Percentiles rank a stretch among this genome's conserved stretches.
Conservation (phyloP, 2,329 filamentous ascomycete genomes). For the Scedosporium minutisporum region DNA sequence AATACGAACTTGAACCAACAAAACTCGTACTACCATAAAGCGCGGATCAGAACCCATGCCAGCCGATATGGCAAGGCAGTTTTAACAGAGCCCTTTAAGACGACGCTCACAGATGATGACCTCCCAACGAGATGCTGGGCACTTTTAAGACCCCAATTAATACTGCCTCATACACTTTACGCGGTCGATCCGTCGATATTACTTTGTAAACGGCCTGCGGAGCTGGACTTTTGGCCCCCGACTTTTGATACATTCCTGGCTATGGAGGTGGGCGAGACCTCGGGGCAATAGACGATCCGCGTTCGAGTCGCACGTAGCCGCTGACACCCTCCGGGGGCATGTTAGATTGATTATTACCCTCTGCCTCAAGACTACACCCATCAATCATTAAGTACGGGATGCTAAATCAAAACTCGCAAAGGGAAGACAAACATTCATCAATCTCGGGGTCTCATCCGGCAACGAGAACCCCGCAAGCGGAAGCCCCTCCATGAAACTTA, state of each 20-base stretch:
- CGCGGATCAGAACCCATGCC: not conserved
- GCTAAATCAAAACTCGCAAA: not conserved
- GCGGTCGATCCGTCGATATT: not conserved
- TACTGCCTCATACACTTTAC: not conserved
- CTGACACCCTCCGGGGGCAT: not conserved
- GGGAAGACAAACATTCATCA: no score
- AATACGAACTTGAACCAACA: not conserved
- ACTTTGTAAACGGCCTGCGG: not conserved
- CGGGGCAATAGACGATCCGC: conserved; percentile 6
- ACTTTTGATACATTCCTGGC: not conserved
- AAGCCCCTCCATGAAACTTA: no score
- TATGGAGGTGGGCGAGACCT: not conserved
- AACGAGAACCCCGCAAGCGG: no score
- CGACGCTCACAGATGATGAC: not conserved
- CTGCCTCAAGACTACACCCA: not conserved
- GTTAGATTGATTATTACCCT: no score
- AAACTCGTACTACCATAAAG: not conserved
- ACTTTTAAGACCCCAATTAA: not conserved
- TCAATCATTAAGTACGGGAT: not conserved
- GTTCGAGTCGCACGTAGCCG: not conserved
- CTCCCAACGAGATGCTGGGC: not conserved
- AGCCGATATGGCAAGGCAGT: not conserved
- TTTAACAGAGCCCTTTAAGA: not conserved
- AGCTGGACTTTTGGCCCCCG: not conserved
- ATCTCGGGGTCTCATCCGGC: no score